These are phyloP conservation scores for Colletotrichum tropicale DNA, from an alignment of 2,329 filamentous ascomycete genomes.

Conservation along the genomic window DNA sequence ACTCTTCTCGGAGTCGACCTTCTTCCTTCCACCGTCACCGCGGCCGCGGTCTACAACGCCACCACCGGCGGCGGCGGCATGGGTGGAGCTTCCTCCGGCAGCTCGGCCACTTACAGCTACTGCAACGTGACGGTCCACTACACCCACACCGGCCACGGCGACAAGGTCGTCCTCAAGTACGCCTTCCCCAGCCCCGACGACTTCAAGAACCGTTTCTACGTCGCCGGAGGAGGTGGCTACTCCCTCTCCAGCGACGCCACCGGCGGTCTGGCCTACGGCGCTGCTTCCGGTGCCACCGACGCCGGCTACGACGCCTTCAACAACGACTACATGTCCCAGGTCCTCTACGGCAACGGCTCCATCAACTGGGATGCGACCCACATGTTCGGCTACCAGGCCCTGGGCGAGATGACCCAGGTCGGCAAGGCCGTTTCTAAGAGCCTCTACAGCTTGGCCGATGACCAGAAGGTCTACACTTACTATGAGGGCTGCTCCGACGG, in stretches of 20 bases:
- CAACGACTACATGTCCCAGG: slow-evolving; percentile 37
- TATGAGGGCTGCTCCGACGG: slow-evolving; percentile 54
- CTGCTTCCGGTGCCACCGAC: slow-evolving; percentile 51
- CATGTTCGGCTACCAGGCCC: slow-evolving; percentile 3
- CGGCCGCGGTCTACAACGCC: slow-evolving; percentile 2
- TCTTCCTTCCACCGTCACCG: slow-evolving; percentile 17
- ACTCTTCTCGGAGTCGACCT: slow-evolving; percentile 31
- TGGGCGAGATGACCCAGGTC: slow-evolving; percentile 25
- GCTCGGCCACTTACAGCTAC: slow-evolving; percentile 36
- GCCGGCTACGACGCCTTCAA: slow-evolving; percentile 54
- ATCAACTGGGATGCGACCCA: slow-evolving; percentile 12
- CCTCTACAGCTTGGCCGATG: slow-evolving; percentile 46
- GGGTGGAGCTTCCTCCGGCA: slow-evolving; percentile 36
- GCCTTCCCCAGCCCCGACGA: slow-evolving; percentile 45
- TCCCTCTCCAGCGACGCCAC: slow-evolving; percentile 34
- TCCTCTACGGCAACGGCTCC: slow-evolving; percentile 36
- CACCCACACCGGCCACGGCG: slow-evolving; percentile 40
- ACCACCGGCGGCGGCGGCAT: slow-evolving; percentile 28
- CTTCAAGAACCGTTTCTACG: slow-evolving; percentile 49
- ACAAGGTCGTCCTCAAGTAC: slow-evolving; percentile 40
- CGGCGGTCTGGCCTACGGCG: slow-evolving; percentile 48
- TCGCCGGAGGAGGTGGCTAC: slow-evolving; percentile 49
- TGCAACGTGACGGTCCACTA: slow-evolving; percentile 53
- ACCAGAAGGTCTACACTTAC: slow-evolving; percentile 50
- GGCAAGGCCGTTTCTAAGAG: slow-evolving; percentile 50